phyloP scores from a whole-genome alignment of 1,284 basidiomycete species.

The Ustilago cynodontis region DNA sequence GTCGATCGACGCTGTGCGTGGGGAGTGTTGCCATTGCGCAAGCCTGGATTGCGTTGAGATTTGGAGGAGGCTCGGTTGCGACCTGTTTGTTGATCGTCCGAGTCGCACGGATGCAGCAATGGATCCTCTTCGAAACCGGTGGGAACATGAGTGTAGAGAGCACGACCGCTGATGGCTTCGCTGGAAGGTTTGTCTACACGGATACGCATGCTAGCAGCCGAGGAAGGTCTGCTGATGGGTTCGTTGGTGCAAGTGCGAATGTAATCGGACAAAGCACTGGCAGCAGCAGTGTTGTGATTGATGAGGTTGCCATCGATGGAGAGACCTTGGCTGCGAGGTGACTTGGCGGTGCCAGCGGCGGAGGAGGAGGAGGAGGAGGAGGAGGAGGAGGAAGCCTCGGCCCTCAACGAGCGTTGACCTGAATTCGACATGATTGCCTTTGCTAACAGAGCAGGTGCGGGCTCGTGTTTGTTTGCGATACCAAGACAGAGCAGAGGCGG shows the following conservation, averaged over 20 bases:
- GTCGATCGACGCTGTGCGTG: constrained; percentile 8
- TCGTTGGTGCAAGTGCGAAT: constrained; percentile 37
- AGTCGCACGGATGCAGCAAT: constrained; percentile 39
- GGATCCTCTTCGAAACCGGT: constrained; percentile 60
- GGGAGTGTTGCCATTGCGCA: constrained; percentile 14
- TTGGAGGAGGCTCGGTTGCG: background rate
- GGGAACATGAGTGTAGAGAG: constrained; percentile 59
- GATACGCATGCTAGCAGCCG: constrained; percentile 60
- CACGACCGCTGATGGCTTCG: constrained; percentile 52
- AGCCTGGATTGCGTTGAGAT: background rate
- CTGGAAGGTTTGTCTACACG: constrained; percentile 59
- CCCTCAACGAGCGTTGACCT: constrained; percentile 16
- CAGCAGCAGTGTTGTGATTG: constrained; percentile 41
- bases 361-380: constrained; percentile 33
- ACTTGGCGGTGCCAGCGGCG: constrained; percentile 16
- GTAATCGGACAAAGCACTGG: constrained; percentile 39
- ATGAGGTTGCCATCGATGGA: constrained; percentile 43
- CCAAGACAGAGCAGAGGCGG: background rate
- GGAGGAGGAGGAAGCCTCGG: constrained; percentile 38
- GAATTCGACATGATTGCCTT: constrained; percentile 16
- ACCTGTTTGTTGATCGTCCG: constrained; percentile 14
- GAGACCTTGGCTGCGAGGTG: constrained; percentile 23
- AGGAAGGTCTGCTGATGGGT: constrained; percentile 55
- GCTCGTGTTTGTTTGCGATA: background rate
- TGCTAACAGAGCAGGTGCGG: no score